A percentile compares a stretch with the other conserved stretches of the same genome.
phyloP scores from a whole-genome alignment of 441 rosid genomes.

The Pelargonium fulgidum region DNA sequence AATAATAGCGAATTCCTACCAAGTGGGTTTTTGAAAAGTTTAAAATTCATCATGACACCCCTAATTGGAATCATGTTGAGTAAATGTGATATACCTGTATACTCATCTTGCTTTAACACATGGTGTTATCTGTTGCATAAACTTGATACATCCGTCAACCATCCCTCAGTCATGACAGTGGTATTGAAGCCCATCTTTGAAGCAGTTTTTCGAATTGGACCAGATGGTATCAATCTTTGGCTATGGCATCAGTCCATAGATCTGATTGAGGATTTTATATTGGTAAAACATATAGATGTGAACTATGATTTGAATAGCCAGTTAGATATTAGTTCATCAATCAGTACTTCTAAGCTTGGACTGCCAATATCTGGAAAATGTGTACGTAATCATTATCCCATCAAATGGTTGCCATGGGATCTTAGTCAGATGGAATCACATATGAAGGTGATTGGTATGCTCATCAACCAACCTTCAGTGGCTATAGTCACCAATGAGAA shows the following conservation, averaged over 20 bases:
- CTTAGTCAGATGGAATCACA: slow-evolving; percentile 34
- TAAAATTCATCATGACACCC: slow-evolving; percentile 51
- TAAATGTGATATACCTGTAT: slow-evolving; percentile 38
- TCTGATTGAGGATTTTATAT: slow-evolving; percentile 36
- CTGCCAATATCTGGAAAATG: slow-evolving; percentile 24
- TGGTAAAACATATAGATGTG: slow-evolving; percentile 26
- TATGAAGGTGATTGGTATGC: slow-evolving; percentile 26
- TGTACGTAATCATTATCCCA: slow-evolving; percentile 29
- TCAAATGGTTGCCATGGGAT: slow-evolving; percentile 48
- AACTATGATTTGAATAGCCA: slow-evolving; percentile 22
- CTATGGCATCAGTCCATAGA: slow-evolving; percentile 42
- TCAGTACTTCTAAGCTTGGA: slow-evolving; percentile 19
- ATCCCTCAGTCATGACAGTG: slow-evolving; percentile 27
- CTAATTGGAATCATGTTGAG: slow-evolving; percentile 36
- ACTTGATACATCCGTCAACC: slow-evolving; percentile 35
- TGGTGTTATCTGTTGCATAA: slow-evolving; percentile 54
- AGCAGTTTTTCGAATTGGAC: slow-evolving; percentile 34
- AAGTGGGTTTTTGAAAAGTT: slow-evolving; percentile 32
- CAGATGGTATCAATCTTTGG: slow-evolving; percentile 25
- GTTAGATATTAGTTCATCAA: slow-evolving; percentile 20
- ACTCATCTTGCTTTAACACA: slow-evolving; percentile 43
- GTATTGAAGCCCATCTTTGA: slow-evolving; percentile 40
- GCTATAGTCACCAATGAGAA: slow-evolving; percentile 22
- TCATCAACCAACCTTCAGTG: slow-evolving; percentile 23
- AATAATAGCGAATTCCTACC: slow-evolving; percentile 22